Conservation (phyloP, 176 grass and related monocot species). For the Musa acuminata region DNA sequence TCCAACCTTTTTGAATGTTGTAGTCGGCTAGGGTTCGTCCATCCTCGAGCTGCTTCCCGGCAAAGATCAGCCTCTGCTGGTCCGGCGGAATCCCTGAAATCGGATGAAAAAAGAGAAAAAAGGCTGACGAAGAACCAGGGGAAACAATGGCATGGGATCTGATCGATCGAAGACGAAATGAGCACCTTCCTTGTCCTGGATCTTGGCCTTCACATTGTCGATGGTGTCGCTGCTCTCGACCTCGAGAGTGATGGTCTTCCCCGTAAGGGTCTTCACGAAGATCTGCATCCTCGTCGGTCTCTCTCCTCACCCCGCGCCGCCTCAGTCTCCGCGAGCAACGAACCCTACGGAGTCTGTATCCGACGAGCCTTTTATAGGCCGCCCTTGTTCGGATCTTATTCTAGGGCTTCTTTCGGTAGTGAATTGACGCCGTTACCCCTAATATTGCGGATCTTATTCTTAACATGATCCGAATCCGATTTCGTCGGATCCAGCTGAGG, state of each 20-base stretch:
- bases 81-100: slow-evolving; percentile 12
- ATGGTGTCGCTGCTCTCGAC: slow-evolving; percentile 97
- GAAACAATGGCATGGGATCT: neutral
- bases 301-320: neutral
- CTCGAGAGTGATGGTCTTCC: slow-evolving; percentile 96
- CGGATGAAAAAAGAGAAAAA: neutral
- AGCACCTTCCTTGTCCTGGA: slow-evolving; percentile 91
- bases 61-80: slow-evolving; percentile 14
- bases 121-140: neutral
- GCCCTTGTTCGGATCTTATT: neutral
- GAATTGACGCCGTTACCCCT: too few species aligned
- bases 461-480: too few species aligned
- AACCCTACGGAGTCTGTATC: too few species aligned
- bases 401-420: too few species aligned
- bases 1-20: slow-evolving; percentile 13
- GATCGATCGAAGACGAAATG: too few species aligned
- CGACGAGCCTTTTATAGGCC: neutral
- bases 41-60: slow-evolving; percentile 16
- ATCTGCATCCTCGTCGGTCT: slow-evolving; percentile 70
- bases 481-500: too few species aligned
- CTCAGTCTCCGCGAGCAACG: too few species aligned
- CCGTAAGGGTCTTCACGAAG: slow-evolving; percentile 97
- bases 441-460: too few species aligned
- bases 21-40: slow-evolving; percentile 11
- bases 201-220: slow-evolving; percentile 99